Percentiles rank a stretch among this genome's conserved stretches.
Conservation (phyloP, 331 rosid genomes). For the Rhamnella rubrinervis region DNA sequence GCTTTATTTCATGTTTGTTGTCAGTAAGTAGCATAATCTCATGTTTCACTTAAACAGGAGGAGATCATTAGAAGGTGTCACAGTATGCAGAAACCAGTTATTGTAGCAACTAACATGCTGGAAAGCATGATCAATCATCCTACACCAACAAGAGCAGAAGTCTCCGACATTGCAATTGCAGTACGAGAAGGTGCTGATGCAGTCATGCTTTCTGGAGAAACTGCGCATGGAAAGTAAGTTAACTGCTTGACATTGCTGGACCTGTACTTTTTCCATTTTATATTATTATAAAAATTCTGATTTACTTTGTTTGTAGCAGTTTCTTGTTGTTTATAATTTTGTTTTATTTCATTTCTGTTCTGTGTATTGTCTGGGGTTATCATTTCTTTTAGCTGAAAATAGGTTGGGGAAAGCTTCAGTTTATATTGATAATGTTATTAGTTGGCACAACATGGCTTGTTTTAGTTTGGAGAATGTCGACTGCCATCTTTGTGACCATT, state of each 20-base stretch:
- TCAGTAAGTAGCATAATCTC: slow-evolving; percentile 21
- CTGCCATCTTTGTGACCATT: no score
- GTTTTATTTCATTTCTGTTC: no score
- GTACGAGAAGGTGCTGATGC: slow-evolving; percentile 97
- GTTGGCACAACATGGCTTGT: background rate
- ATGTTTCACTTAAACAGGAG: slow-evolving; percentile 53
- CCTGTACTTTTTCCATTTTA: background rate
- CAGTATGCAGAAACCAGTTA: slow-evolving; percentile 83
- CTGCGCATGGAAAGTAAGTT: slow-evolving; percentile 97
- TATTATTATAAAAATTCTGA: background rate
- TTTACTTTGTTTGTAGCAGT: background rate
- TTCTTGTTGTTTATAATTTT: no score
- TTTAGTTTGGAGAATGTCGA: no score
- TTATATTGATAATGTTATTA: no score
- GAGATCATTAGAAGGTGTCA: slow-evolving; percentile 83
- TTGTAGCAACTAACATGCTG: slow-evolving; percentile 97
- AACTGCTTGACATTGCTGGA: slow-evolving; percentile 22
- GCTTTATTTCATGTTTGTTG: slow-evolving; percentile 15
- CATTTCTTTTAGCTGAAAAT: no score
- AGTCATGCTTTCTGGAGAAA: slow-evolving; percentile 98
- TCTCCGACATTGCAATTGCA: slow-evolving; percentile 92
- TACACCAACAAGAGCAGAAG: slow-evolving; percentile 97
- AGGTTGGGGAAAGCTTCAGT: no score
- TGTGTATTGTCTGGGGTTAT: no score
- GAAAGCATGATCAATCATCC: slow-evolving; percentile 98